Evolutionary conservation across 169 alveolate species (phyloP).

Genomic region (Besnoitia besnoiti): DNA sequence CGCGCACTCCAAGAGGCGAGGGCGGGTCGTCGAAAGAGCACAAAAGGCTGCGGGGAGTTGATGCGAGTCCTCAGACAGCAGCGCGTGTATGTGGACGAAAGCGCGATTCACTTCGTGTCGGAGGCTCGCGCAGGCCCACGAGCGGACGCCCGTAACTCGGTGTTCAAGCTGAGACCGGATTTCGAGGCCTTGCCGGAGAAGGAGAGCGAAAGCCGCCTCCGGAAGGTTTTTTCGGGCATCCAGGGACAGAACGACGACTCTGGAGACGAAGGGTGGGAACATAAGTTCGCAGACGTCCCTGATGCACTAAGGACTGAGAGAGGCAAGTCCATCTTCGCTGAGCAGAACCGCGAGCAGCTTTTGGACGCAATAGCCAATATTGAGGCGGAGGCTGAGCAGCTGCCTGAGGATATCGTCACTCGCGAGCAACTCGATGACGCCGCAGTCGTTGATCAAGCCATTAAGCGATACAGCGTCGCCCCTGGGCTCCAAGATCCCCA

Average conservation of each 20-base stretch:
- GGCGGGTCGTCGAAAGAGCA: not conserved
- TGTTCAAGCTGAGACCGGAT: not conserved
- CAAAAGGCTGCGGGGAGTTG: not conserved
- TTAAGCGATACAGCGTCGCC: not conserved
- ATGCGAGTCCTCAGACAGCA: not conserved
- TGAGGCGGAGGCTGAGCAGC: not conserved
- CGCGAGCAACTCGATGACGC: not conserved
- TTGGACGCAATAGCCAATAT: not conserved
- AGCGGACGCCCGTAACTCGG: not conserved
- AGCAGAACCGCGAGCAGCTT: not conserved
- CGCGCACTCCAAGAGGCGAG: not conserved
- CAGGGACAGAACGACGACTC: not conserved
- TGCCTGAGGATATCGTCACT: not conserved
- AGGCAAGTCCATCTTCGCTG: not conserved
- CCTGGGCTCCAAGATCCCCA: not conserved
- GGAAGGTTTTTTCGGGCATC: not conserved
- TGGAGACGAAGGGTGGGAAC: not conserved
- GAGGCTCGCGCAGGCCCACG: not conserved
- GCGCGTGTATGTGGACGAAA: conserved; percentile 16
- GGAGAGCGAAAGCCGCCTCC: not conserved
- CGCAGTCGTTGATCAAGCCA: not conserved
- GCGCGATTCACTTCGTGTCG: conserved; percentile 14
- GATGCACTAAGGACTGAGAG: not conserved
- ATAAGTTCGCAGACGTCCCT: not conserved
- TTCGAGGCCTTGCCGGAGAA: not conserved